Conservation (phyloP, 2,329 filamentous ascomycete species). For the Cryphonectria nitschkei region DNA sequence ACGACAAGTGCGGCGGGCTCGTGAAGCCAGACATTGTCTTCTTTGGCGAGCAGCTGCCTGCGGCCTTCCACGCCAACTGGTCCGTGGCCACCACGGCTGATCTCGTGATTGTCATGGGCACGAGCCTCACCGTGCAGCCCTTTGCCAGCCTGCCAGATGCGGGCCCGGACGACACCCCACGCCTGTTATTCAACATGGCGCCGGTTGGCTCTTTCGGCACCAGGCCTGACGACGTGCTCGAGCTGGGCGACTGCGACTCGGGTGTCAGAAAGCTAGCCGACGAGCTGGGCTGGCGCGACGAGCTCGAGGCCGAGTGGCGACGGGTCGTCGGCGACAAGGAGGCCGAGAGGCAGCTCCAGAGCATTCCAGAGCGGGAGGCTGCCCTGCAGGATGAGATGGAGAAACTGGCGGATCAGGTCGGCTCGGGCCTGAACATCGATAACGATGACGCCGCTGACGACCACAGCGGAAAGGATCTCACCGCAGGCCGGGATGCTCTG, state of each 20-base stretch:
- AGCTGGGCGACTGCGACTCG: constrained; percentile 81
- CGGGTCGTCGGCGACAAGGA: constrained; percentile 65
- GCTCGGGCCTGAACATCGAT: constrained; percentile 34
- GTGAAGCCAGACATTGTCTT: constrained; percentile 97
- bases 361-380: constrained; percentile 38
- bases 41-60: constrained; percentile 71
- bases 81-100: constrained; percentile 49
- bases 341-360: constrained; percentile 52
- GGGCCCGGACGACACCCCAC: constrained; percentile 65
- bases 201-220: constrained; percentile 77
- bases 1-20: constrained; percentile 68
- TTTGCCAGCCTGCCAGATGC: constrained; percentile 80
- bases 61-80: constrained; percentile 64
- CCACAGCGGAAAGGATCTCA: no score
- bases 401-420: constrained; percentile 39
- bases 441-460: constrained; percentile 2
- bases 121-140: constrained; percentile 83
- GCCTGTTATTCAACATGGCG: constrained; percentile 87
- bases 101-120: constrained; percentile 65
- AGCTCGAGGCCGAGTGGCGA: constrained; percentile 79
- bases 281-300: constrained; percentile 81
- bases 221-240: constrained; percentile 80
- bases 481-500: no score
- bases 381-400: constrained; percentile 49
- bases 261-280: constrained; percentile 79